Percentiles rank a stretch among this genome's conserved stretches.
phyloP scores from a whole-genome alignment of 257 asterid genomes.

The Nemophila menziesii region DNA sequence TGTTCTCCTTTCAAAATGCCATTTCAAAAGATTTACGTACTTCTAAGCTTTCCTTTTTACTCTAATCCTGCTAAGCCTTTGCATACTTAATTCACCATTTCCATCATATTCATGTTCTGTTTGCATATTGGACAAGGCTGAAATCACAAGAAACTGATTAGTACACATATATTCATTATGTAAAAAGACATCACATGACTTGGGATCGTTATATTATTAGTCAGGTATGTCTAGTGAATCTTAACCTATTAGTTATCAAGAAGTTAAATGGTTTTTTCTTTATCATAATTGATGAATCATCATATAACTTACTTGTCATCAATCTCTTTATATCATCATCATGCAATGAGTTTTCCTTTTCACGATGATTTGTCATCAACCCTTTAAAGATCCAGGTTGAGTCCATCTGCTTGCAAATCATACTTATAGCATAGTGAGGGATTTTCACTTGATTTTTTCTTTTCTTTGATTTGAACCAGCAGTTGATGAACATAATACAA shows the following conservation, averaged over 20 bases:
- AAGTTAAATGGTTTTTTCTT: neutral
- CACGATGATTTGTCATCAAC: constrained; percentile 4
- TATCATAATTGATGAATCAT: neutral
- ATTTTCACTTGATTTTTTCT: constrained; percentile 18
- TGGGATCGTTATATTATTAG: neutral
- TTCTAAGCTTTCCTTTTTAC: neutral
- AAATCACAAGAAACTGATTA: neutral
- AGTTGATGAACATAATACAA: constrained; percentile 41
- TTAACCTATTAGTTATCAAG: neutral
- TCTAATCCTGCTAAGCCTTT: neutral
- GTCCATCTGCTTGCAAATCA: constrained; percentile 78
- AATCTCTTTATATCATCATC: constrained; percentile 19
- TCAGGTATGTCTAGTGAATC: no score
- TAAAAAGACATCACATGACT: neutral
- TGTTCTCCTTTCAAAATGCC: neutral
- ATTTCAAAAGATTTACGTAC: no score
- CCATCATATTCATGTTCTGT: neutral
- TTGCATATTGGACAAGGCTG: neutral
- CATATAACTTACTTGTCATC: constrained; percentile 22
- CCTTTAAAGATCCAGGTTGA: constrained; percentile 54
- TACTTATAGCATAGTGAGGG: constrained; percentile 44
- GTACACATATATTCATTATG: neutral
- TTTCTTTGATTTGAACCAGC: constrained; percentile 23
- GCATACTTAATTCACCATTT: neutral
- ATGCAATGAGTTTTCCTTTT: constrained; percentile 8